Conservation (phyloP, 2,329 filamentous ascomycete genomes). For the Exophiala dermatitidis region DNA sequence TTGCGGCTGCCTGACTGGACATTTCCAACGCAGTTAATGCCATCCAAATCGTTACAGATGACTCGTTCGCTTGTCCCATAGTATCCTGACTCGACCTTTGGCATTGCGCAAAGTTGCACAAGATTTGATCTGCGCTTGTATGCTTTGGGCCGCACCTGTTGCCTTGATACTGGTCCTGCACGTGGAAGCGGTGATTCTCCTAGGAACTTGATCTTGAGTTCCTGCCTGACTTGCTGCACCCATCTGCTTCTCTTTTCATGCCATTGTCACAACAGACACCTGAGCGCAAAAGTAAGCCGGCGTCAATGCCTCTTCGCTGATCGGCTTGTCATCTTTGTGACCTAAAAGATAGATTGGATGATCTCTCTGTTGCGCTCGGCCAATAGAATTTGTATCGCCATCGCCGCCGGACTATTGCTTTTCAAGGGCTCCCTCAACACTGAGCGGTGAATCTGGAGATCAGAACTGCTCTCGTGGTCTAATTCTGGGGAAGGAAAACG, state of each 20-base stretch:
- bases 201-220: neutral
- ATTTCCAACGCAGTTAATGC: no score
- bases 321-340: conserved; percentile 12
- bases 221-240: conserved; percentile 3
- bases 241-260: neutral
- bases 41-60: no score
- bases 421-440: conserved; percentile 11
- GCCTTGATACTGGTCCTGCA: neutral
- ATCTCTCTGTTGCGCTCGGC: conserved; percentile 16
- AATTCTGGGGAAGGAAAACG: conserved; percentile 1
- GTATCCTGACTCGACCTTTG: no score
- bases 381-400: conserved; percentile 16
- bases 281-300: conserved; percentile 5
- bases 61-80: no score
- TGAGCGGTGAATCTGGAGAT: conserved; percentile 14
- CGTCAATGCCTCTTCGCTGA: conserved; percentile 13
- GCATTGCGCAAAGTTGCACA: neutral
- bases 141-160: neutral
- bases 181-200: neutral
- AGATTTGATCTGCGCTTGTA: neutral
- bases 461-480: conserved; percentile 10
- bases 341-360: conserved; percentile 21
- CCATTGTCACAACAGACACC: conserved; percentile 1
- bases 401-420: conserved; percentile 12
- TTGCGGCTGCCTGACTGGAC: no score